These are phyloP conservation scores for Salix dunnii DNA, from an alignment of 345 rosid genomes.

Conservation along the genomic window DNA sequence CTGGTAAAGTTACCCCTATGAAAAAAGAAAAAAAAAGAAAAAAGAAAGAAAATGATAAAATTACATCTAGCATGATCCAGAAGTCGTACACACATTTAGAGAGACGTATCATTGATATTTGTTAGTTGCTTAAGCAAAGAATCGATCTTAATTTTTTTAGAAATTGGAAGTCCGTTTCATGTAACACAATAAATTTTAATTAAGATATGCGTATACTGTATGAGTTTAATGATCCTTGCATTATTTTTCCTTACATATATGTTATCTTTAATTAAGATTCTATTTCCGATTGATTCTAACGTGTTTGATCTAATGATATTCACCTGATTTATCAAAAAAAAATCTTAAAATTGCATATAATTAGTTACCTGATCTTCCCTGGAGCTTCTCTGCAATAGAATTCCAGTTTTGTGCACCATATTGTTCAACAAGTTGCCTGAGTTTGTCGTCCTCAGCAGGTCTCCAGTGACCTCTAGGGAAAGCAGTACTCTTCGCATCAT, in stretches of 20 bases:
- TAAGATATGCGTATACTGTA: background rate
- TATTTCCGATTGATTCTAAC: background rate
- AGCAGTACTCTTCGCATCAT: conserved; percentile 7
- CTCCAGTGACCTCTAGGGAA: conserved; percentile 37
- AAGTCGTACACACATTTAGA: background rate
- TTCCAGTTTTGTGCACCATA: conserved; percentile 36
- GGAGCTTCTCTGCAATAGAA: conserved; percentile 31
- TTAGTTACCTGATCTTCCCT: conserved; percentile 32
- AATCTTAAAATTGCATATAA: background rate
- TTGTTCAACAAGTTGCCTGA: conserved; percentile 30
- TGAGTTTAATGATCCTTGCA: background rate
- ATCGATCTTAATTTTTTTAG: background rate
- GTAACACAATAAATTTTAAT: background rate
- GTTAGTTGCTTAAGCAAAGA: background rate
- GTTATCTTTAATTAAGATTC: background rate
- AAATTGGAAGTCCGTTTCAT: background rate
- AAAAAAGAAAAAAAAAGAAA: background rate
- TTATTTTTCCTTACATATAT: background rate
- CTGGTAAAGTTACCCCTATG: background rate
- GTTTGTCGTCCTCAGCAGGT: conserved; percentile 34
- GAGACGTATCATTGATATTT: background rate
- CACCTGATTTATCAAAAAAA: background rate
- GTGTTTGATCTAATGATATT: background rate
- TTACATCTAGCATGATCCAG: background rate
- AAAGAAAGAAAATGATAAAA: background rate